Evolutionary conservation across 768 basidiomycete species (phyloP), one percentile per base, ranked within the genome.

Genomic region (Candolleomyces efflorescens): DNA sequence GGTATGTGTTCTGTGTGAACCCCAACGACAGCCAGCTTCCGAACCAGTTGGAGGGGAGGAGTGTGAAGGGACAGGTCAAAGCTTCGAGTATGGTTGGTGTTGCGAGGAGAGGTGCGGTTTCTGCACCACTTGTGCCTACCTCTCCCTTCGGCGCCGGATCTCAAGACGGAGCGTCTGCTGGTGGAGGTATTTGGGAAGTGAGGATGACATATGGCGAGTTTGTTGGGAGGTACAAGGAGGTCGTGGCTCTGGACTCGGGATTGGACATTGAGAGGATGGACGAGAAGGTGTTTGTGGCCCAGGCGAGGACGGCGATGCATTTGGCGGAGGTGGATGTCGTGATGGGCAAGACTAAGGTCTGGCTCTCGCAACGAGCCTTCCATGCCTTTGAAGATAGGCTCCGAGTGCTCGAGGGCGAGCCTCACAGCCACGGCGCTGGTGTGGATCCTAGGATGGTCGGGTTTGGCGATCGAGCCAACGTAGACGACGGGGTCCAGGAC

Each of bases 1-100:
- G 94, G 94, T 89, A 86, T 64, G 81, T 97, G 17, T 92, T 96
- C 72, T 97, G 94, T 66, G 73, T 98, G 64, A 94, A 90, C 68
- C 94, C 95, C 3, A 99, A 98, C 67, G 94, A 98, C 73, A 87
- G 92, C 23, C 96, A 96, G 67, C 74, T 98, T 18, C 94, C 95
- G 39, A 92, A 94, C 68, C 95, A 98, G 68, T 76, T 98, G 53
- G 96, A 98, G 75, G 90, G 92, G 11, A 79, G 94, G 46, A 87
- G 89, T 41, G 89, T 98, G 50, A 96, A 94, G 70, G 90, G 91
- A 0, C 96, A 98, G 73, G 87, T 98, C 38, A 80, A 90, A 51
- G 89, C 90, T 56, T 66, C 87, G 23, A 92, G 94, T 0, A 65
- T 98, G 63, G 73, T 86, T 2, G 91, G 93, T 73, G 81, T 98